Conservation (phyloP, 345 rosid genomes). For the Brassica cretica region DNA sequence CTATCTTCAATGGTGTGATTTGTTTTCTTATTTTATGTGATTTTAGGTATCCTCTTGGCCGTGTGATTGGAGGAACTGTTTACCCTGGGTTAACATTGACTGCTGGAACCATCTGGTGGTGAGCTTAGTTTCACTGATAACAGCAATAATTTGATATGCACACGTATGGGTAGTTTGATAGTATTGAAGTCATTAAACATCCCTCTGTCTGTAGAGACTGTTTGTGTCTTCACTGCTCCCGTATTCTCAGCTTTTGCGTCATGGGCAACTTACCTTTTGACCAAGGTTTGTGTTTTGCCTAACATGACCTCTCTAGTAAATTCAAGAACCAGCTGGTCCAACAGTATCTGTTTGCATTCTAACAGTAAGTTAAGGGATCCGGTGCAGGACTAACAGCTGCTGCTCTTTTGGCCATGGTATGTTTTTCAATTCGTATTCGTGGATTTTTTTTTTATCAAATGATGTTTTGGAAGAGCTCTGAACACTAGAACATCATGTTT, state of each 20-base stretch:
- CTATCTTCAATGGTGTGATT: not conserved
- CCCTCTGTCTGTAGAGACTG: conserved; percentile 96
- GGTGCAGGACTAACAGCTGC: conserved; percentile 98
- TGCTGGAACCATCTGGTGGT: conserved; percentile 96
- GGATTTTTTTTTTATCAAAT: not conserved
- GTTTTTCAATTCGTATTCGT: conserved; percentile 36
- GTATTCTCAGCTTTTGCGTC: conserved; percentile 95
- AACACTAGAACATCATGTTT: conserved; percentile 6
- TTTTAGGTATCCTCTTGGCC: conserved; percentile 83
- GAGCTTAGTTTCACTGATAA: conserved; percentile 33
- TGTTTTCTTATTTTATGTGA: not conserved
- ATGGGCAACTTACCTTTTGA: conserved; percentile 92
- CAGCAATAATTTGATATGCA: not conserved
- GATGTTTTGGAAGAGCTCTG: conserved; percentile 6
- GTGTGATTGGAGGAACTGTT: conserved; percentile 98
- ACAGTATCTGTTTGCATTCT: conserved; percentile 32
- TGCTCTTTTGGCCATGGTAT: conserved; percentile 92
- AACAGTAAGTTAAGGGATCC: conserved; percentile 84
- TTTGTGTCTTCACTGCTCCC: conserved; percentile 96
- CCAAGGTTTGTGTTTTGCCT: conserved; percentile 58
- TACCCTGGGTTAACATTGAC: conserved; percentile 97
- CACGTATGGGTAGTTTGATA: not conserved
- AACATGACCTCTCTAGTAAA: not conserved
- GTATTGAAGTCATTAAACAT: conserved; percentile 73
- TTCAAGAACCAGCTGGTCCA: conserved; percentile 8